Conservation (phyloP, 345 rosid species). For the Salix caprea region DNA sequence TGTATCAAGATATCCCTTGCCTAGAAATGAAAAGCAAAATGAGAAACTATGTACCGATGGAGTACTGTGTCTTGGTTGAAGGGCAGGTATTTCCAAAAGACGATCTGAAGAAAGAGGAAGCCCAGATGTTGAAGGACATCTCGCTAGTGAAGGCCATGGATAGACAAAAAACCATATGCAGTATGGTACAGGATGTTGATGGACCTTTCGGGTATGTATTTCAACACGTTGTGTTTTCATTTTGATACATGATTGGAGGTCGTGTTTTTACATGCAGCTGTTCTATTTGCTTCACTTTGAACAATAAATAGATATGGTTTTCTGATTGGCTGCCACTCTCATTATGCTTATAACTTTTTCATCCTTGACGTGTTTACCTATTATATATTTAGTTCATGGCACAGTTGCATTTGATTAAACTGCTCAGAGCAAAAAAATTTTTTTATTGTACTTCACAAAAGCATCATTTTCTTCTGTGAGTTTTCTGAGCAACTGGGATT, state of each 20-base stretch:
- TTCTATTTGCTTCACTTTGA: background rate
- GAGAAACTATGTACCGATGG: slow-evolving; percentile 69
- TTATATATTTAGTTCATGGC: background rate
- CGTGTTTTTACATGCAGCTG: background rate
- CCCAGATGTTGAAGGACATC: slow-evolving; percentile 33
- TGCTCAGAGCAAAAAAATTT: background rate
- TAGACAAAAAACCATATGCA: slow-evolving; percentile 41
- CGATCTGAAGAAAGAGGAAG: slow-evolving; percentile 37
- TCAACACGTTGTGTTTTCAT: background rate
- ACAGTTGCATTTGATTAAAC: background rate
- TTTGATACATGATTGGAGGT: background rate
- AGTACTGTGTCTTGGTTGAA: slow-evolving; percentile 62
- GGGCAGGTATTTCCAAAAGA: slow-evolving; percentile 89
- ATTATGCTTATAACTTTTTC: background rate
- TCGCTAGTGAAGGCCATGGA: slow-evolving; percentile 47
- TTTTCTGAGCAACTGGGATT: background rate
- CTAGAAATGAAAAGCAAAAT: slow-evolving; percentile 54
- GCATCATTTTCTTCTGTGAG: background rate
- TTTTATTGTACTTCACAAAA: background rate
- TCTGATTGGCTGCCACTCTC: background rate
- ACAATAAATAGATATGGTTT: background rate
- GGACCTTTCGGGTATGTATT: slow-evolving; percentile 76
- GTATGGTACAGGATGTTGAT: slow-evolving; percentile 37
- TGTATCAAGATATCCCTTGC: slow-evolving; percentile 53
- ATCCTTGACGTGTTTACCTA: background rate